A percentile compares a stretch with the other conserved stretches of the same genome.
Conservation (phyloP, 768 basidiomycete species). For the Kwoniella bestiolae region DNA sequence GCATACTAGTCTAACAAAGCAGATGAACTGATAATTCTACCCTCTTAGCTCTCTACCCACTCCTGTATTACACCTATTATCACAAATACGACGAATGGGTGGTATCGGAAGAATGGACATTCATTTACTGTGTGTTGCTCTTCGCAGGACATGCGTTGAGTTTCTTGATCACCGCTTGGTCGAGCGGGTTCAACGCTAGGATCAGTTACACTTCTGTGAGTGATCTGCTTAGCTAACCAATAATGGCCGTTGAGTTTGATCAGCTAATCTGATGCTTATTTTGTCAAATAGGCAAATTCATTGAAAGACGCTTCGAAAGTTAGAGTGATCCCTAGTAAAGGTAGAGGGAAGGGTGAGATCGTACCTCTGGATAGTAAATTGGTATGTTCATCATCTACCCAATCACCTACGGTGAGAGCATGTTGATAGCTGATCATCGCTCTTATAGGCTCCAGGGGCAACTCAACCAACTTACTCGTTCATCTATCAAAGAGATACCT, state of each 20-base stretch:
- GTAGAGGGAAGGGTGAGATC: conserved; percentile 88
- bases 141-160: conserved; percentile 88
- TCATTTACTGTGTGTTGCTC: conserved; percentile 82
- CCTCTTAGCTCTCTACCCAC: conserved; percentile 58
- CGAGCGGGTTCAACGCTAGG: conserved; percentile 73
- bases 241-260: background rate
- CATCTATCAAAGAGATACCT: conserved; percentile 93
- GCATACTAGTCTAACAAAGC: background rate
- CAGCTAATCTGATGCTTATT: background rate
- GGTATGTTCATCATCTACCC: conserved; percentile 26
- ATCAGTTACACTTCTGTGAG: conserved; percentile 76
- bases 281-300: conserved; percentile 63
- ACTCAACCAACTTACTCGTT: conserved; percentile 72
- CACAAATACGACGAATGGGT: conserved; percentile 89
- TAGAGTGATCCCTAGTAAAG: conserved; percentile 75
- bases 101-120: conserved; percentile 95
- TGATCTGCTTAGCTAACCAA: background rate
- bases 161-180: conserved; percentile 91
- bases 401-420: too few species aligned
- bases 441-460: conserved; percentile 59
- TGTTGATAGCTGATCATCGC: background rate
- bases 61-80: conserved; percentile 77
- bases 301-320: conserved; percentile 78
- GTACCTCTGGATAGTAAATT: conserved; percentile 71
- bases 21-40: too few species aligned